These are phyloP conservation scores for Teratosphaeria nubilosa DNA, from an alignment of 2,329 filamentous ascomycete species.

Conservation along the genomic window DNA sequence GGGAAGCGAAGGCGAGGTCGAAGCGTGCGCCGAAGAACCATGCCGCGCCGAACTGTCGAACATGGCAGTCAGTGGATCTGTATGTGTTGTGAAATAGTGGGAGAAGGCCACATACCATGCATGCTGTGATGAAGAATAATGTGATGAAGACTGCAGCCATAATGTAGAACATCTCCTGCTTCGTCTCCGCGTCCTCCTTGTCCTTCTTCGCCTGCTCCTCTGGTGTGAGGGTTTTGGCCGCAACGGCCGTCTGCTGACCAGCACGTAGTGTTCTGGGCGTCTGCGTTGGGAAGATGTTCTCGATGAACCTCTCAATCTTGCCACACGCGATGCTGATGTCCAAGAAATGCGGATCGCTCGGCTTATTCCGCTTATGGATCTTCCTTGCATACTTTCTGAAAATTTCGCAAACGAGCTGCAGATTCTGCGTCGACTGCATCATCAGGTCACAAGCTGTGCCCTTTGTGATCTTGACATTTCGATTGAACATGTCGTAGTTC, in stretches of 20 bases:
- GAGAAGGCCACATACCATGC: constrained; percentile 59
- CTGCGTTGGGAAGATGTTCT: constrained; percentile 81
- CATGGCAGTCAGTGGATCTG: constrained; percentile 1
- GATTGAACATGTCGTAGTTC: constrained; percentile 75
- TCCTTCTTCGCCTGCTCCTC: constrained; percentile 49
- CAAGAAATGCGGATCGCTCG: constrained; percentile 82
- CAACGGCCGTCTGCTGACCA: constrained; percentile 5
- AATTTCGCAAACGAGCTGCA: constrained; percentile 67
- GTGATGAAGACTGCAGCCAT: constrained; percentile 55
- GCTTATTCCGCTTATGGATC: constrained; percentile 91
- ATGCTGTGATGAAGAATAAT: constrained; percentile 58
- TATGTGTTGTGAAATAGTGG: not conserved
- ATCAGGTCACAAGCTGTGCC: constrained; percentile 86
- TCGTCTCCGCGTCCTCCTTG: constrained; percentile 42
- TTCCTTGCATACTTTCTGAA: constrained; percentile 68
- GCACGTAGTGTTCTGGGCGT: constrained; percentile 47
- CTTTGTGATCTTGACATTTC: constrained; percentile 93
- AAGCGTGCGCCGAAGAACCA: constrained; percentile 76
- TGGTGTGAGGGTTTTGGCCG: constrained; percentile 24
- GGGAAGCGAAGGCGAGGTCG: constrained; percentile 54
- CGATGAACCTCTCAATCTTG: constrained; percentile 94
- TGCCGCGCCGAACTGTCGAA: constrained; percentile 58
- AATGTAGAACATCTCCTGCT: constrained; percentile 52
- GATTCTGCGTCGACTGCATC: constrained; percentile 85
- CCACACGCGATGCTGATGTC: constrained; percentile 85